Conservation (phyloP, 257 asterid genomes). For the Lycium barbarum region DNA sequence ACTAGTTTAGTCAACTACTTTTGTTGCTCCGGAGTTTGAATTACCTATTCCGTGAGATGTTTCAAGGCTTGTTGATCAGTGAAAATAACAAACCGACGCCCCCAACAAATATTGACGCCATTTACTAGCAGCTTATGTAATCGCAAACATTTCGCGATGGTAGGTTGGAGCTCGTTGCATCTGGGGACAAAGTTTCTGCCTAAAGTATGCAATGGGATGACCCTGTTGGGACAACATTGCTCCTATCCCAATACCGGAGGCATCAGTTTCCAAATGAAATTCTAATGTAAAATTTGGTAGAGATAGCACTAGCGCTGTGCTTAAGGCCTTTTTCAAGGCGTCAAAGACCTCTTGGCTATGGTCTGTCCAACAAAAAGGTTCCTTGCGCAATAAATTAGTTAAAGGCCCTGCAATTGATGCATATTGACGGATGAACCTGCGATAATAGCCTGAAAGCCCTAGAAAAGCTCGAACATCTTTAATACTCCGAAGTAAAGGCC, state of each 20-base stretch:
- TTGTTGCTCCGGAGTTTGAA: too few species aligned
- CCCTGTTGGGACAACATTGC: background rate
- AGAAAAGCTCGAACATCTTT: background rate
- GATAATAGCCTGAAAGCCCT: conserved; percentile 24
- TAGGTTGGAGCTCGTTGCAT: background rate
- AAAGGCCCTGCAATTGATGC: background rate
- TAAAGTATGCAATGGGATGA: conserved; percentile 1
- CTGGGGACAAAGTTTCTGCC: background rate
- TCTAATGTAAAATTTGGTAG: background rate
- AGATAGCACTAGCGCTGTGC: background rate
- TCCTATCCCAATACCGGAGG: background rate
- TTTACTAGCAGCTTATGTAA: background rate
- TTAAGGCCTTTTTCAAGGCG: background rate
- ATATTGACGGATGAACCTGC: background rate
- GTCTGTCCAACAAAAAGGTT: background rate
- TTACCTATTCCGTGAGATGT: background rate
- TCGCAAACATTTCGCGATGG: background rate
- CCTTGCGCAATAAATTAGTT: background rate
- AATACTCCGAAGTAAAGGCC: background rate
- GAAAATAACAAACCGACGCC: background rate
- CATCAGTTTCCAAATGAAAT: conserved; percentile 14
- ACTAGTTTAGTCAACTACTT: too few species aligned
- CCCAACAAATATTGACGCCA: conserved; percentile 28
- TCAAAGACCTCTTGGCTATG: background rate
- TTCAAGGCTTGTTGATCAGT: background rate